These are phyloP conservation scores for Mariannaea elegans DNA, from an alignment of 2,329 filamentous ascomycete species.

Conservation along the genomic window DNA sequence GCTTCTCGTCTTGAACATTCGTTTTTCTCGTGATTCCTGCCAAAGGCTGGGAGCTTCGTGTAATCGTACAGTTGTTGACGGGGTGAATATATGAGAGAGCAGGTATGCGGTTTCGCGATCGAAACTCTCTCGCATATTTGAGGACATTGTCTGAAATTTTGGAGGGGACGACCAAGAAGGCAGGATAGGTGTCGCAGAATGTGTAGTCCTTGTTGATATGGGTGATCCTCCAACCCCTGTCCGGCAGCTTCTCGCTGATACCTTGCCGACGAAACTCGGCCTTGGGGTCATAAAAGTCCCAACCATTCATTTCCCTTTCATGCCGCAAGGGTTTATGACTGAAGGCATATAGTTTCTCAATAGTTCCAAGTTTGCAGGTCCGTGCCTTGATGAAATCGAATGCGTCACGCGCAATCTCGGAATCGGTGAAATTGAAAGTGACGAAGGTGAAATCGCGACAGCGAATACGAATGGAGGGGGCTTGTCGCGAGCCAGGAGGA, in stretches of 20 bases:
- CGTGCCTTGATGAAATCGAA: conserved; percentile 86
- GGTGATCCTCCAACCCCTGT: conserved; percentile 88
- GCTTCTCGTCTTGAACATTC: conserved; percentile 94
- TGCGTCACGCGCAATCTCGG: conserved; percentile 79
- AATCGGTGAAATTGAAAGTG: conserved; percentile 84
- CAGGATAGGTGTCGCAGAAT: conserved; percentile 94
- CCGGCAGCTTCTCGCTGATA: conserved; percentile 79
- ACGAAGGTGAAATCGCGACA: conserved; percentile 95
- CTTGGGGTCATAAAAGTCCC: conserved; percentile 84
- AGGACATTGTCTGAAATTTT: conserved; percentile 96
- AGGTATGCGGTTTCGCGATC: conserved; percentile 88
- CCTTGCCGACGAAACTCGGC: conserved; percentile 89
- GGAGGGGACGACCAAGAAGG: conserved; percentile 82
- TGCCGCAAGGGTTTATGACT: conserved; percentile 78
- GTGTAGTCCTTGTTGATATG: conserved; percentile 88
- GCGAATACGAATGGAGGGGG: conserved; percentile 84
- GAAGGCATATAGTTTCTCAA: conserved; percentile 94
- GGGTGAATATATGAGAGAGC: conserved; percentile 94
- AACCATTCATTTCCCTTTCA: conserved; percentile 81
- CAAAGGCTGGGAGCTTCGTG: conserved; percentile 89
- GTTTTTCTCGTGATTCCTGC: conserved; percentile 87
- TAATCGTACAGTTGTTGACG: conserved; percentile 96
- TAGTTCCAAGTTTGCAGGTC: conserved; percentile 81
- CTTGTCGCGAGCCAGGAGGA: conserved; percentile 72
- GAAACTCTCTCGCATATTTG: conserved; percentile 90